Evolutionary conservation across 768 basidiomycete species (phyloP).

Genomic region (Hebeloma cylindrosporum): DNA sequence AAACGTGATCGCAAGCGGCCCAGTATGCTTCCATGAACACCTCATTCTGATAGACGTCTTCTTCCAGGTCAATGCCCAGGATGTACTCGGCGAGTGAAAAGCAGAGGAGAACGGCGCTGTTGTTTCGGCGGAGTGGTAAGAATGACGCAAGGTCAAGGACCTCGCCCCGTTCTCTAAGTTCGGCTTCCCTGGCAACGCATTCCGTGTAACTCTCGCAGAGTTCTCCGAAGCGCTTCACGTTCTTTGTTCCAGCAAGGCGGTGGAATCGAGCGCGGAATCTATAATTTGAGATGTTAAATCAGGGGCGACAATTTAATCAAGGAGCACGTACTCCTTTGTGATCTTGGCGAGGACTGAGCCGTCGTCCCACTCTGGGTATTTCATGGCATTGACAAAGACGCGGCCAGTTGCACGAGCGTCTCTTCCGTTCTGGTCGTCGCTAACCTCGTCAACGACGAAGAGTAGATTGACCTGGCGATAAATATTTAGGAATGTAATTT

Average conservation of each 20-base stretch:
- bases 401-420: constrained; percentile 56
- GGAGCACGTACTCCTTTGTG: constrained; percentile 54
- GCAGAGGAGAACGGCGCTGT: constrained; percentile 65
- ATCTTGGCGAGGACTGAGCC: constrained; percentile 56
- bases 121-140: constrained; percentile 61
- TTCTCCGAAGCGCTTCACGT: constrained; percentile 48
- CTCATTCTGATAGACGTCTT: constrained; percentile 58
- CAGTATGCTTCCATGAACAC: constrained; percentile 53
- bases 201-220: constrained; percentile 57
- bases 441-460: constrained; percentile 68
- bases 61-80: constrained; percentile 61
- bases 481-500: constrained; percentile 5
- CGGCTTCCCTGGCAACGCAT: constrained; percentile 59
- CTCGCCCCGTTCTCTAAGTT: constrained; percentile 54
- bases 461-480: constrained; percentile 51
- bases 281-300: constrained; percentile 8
- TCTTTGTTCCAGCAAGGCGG: constrained; percentile 44
- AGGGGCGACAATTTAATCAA: not conserved
- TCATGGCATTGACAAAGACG: constrained; percentile 53
- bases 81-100: constrained; percentile 63
- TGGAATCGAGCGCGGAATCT: constrained; percentile 57
- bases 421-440: constrained; percentile 59
- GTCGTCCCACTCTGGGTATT: constrained; percentile 51
- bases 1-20: constrained; percentile 64
- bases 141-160: constrained; percentile 57